These are phyloP conservation scores for Pulveroboletus sp. DNA, from an alignment of 768 basidiomycete species.

Conservation along the genomic window DNA sequence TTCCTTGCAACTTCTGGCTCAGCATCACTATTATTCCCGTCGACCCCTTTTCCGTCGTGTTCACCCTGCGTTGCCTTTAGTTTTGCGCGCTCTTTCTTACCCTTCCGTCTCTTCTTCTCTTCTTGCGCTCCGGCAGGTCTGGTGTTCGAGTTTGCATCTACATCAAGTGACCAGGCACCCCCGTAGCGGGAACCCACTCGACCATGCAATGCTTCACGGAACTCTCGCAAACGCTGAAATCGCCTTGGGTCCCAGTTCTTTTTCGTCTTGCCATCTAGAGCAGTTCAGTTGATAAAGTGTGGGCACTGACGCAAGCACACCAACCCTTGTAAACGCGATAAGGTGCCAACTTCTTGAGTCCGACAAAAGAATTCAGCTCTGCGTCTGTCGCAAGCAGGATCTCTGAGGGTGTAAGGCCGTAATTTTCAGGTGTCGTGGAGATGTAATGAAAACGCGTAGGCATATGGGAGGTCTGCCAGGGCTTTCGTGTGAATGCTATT, in stretches of 20 bases:
- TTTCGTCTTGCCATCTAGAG: constrained; percentile 23
- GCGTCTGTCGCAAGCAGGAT: constrained; percentile 88
- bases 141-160: neutral
- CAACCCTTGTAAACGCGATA: constrained; percentile 57
- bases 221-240: constrained; percentile 61
- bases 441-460: constrained; percentile 93
- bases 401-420: constrained; percentile 74
- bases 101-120: constrained; percentile 56
- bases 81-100: constrained; percentile 64
- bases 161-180: constrained; percentile 18
- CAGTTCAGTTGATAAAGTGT: neutral
- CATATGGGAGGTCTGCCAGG: constrained; percentile 71
- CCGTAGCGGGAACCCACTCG: constrained; percentile 29
- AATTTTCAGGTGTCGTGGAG: constrained; percentile 56
- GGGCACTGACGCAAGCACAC: constrained; percentile 6
- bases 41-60: constrained; percentile 4
- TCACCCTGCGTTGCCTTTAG: constrained; percentile 34
- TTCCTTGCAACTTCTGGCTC: neutral
- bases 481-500: neutral
- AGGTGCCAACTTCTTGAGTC: constrained; percentile 87
- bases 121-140: constrained; percentile 11
- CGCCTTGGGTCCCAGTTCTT: constrained; percentile 57
- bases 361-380: constrained; percentile 89
- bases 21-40: neutral
- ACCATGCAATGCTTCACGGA: constrained; percentile 57